A percentile compares a stretch with the other conserved stretches of the same genome.
These are phyloP conservation scores for Hypoxylon fuscum DNA, from an alignment of 495 filamentous ascomycete genomes.

Conservation along the genomic window DNA sequence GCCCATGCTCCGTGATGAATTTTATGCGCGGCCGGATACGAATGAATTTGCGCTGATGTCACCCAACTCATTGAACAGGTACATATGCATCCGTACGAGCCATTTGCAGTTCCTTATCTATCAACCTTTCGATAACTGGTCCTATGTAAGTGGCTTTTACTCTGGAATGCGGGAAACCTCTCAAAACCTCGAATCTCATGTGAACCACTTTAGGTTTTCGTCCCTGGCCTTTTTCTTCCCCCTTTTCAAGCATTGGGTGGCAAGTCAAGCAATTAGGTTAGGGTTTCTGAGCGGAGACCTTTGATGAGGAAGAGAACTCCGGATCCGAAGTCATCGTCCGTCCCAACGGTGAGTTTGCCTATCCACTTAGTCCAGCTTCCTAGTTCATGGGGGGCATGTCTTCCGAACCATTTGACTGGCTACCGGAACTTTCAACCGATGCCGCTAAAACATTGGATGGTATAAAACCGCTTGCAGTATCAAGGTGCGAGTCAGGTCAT, in stretches of 20 bases:
- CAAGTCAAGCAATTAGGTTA: background rate
- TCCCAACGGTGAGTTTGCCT: slow-evolving; percentile 1
- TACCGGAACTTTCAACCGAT: background rate
- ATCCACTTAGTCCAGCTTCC: slow-evolving; percentile 2
- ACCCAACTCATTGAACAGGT: slow-evolving; percentile 3
- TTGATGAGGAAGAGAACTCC: background rate
- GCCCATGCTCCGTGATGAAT: slow-evolving; percentile 1
- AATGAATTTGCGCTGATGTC: slow-evolving; percentile 25
- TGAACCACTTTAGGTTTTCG: background rate
- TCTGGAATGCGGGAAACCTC: background rate
- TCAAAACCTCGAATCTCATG: background rate
- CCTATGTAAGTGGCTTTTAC: background rate
- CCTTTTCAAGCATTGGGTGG: background rate
- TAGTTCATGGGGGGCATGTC: slow-evolving; percentile 9
- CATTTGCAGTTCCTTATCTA: too few relatives aligned
- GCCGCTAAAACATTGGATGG: background rate
- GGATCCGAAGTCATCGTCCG: background rate
- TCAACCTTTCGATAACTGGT: too few relatives aligned
- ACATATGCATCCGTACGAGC: too few relatives aligned
- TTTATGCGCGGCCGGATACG: slow-evolving; percentile 24
- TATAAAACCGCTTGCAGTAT: slow-evolving; percentile 5
- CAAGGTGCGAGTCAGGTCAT: slow-evolving; percentile 24
- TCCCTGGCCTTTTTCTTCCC: background rate
- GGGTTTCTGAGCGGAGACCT: slow-evolving; percentile 1
- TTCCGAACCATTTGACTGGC: slow-evolving; percentile 4